phyloP scores from a whole-genome alignment of 495 filamentous ascomycete genomes.

The Aspergillus carlsbadensis region DNA sequence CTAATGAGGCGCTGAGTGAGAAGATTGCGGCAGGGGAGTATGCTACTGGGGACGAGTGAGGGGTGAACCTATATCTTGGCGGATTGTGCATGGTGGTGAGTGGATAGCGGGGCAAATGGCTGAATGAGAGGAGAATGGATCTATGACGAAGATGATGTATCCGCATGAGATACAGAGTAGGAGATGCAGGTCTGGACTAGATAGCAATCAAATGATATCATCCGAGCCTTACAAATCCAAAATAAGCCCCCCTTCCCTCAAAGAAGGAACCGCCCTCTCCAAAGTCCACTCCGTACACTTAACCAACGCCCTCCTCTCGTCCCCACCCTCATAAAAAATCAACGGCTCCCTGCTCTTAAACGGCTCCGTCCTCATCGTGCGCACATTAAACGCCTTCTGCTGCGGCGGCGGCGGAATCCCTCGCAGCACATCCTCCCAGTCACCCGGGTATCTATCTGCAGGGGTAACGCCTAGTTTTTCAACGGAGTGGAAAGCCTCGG shows the following conservation, averaged over 20 bases:
- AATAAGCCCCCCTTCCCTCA: constrained; percentile 19
- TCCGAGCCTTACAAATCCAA: background rate
- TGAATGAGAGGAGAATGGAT: too few species aligned
- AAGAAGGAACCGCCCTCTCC: constrained; percentile 22
- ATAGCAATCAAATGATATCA: too few species aligned
- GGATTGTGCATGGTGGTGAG: too few species aligned
- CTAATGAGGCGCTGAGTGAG: constrained; percentile 12
- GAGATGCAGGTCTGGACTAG: too few species aligned
- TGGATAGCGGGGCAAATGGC: too few species aligned
- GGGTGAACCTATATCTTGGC: too few species aligned
- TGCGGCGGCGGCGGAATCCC: constrained; percentile 15
- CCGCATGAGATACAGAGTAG: too few species aligned
- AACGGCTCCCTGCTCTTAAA: constrained; percentile 20
- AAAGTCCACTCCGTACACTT: constrained; percentile 34
- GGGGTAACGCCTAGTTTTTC: constrained; percentile 20
- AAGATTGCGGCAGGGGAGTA: constrained; percentile 12
- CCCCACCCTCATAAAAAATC: constrained; percentile 24
- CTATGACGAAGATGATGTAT: too few species aligned
- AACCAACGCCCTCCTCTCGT: constrained; percentile 19
- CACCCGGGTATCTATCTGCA: constrained; percentile 8
- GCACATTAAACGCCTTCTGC: constrained; percentile 26
- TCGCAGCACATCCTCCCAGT: constrained; percentile 8
- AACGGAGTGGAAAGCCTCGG: constrained; percentile 17
- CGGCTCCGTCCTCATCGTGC: constrained; percentile 24
- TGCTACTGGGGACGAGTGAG: constrained; percentile 11